Conservation (phyloP, 176 grass and related monocot species). For the Tillandsia leiboldiana region DNA sequence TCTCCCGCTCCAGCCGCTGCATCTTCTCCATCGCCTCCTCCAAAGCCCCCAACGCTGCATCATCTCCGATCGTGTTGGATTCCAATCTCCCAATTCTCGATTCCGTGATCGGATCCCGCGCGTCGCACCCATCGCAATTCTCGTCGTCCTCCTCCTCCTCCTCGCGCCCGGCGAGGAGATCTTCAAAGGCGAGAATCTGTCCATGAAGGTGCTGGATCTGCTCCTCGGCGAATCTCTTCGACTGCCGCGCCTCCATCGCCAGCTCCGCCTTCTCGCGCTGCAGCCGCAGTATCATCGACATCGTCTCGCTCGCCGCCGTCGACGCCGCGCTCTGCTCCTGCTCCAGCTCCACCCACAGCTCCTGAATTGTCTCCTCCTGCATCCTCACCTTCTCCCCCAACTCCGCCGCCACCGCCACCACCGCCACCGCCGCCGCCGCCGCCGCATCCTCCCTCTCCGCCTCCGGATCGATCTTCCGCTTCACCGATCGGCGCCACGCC, state of each 20-base stretch:
- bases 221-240: slow-evolving; percentile 88
- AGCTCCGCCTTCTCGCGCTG: slow-evolving; percentile 93
- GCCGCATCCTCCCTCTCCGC: neutral
- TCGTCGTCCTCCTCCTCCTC: neutral
- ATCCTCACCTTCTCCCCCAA: slow-evolving; percentile 50
- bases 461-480: slow-evolving; percentile 49
- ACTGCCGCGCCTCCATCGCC: slow-evolving; percentile 95
- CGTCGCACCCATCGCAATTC: neutral
- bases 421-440: slow-evolving; percentile 27
- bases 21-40: slow-evolving; percentile 19
- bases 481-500: slow-evolving; percentile 59
- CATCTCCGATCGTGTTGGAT: neutral
- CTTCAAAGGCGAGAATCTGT: slow-evolving; percentile 51
- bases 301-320: slow-evolving; percentile 83
- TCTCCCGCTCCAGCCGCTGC: slow-evolving; percentile 16
- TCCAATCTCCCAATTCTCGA: too few relatives aligned
- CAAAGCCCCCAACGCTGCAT: slow-evolving; percentile 6
- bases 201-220: slow-evolving; percentile 73
- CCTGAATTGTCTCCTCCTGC: slow-evolving; percentile 44
- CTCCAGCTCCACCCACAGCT: slow-evolving; percentile 63
- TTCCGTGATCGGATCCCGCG: too few relatives aligned
- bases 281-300: slow-evolving; percentile 95
- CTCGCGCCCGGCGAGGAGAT: slow-evolving; percentile 29
- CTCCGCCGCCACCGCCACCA: slow-evolving; percentile 37
- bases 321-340: slow-evolving; percentile 76